Conservation (phyloP, 306 rosid species). For the Chamaecrista fasciculata region DNA sequence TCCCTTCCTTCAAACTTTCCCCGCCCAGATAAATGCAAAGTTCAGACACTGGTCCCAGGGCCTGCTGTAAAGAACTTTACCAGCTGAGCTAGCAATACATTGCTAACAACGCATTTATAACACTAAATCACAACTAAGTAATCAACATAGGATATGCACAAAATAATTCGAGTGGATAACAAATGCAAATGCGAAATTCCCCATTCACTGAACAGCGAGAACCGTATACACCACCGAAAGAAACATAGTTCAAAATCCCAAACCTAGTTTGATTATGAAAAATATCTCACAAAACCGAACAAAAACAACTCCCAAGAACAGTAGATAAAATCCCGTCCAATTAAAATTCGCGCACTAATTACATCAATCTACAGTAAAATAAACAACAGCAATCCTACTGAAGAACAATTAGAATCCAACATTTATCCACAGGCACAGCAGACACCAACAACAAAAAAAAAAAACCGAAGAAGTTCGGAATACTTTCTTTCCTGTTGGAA, state of each 20-base stretch:
- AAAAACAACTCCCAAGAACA: neutral
- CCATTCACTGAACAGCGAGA: constrained; percentile 3
- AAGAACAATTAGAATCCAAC: neutral
- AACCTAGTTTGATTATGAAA: neutral
- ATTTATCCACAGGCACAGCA: neutral
- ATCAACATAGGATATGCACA: neutral
- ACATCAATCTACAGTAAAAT: neutral
- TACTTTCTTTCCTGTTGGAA: neutral
- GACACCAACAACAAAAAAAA: neutral
- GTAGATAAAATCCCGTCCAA: neutral
- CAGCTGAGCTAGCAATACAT: neutral
- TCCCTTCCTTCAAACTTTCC: neutral
- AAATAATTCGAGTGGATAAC: neutral
- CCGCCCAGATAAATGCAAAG: neutral
- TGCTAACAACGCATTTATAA: neutral
- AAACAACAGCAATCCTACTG: neutral
- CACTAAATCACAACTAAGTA: constrained; percentile 6
- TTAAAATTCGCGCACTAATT: constrained; percentile 5
- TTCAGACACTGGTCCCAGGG: neutral
- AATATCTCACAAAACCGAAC: neutral
- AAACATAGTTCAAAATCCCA: constrained; percentile 13
- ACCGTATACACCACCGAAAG: constrained; percentile 4
- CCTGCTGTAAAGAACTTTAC: neutral
- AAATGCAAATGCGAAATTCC: neutral
- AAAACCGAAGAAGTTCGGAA: neutral